Evolutionary conservation across 805 yeast species (phyloP), one percentile per base, ranked within the genome.

Genomic region (Starmerella apis): DNA sequence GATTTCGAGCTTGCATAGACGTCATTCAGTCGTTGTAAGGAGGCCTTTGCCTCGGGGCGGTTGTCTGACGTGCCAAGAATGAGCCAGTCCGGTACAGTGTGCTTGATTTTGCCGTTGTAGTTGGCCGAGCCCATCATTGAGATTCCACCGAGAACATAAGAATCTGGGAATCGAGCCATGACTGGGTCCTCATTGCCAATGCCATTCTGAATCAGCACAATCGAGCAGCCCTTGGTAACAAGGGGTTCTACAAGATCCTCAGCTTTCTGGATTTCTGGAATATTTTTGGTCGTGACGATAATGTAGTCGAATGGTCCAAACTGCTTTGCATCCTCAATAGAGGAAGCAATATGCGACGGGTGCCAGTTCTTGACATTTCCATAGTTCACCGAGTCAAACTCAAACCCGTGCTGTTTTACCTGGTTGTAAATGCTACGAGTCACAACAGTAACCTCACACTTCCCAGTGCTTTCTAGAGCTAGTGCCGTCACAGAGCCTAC

Each of bases 401-500:
- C 68, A 63, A 73, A 81, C 1, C 92, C 92, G 1, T 68, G 60
- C 33, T 69, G 62, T 20, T 58, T 52, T 28, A 81, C 79, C 30
- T 63, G 64, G 3, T 75, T 74, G 64, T 79, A 82, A 57, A 79
- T 82, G 23, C 86, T 75, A 61, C 92, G 73, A 3, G 80, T 73
- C 4, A 81, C 82, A 13, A 78, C 68, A 2, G 86, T 77, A 11
- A 83, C 79, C 22, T 69, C 68, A 9, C 77, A 71, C 38, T 69
- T 64, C 0, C 73, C 76, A 39, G 73, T 69, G 36, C 64, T 62
- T 56, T 70, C 71, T 28, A 86, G 68, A 0, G 83, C 77, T 45
- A 80, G 72, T 0, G 94, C 85, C 2, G 82, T 80, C 30, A 86
- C 76, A 16, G 86, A 74, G 32, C 95, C 95, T 10, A 86, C 92